A percentile compares a stretch with the other conserved stretches of the same genome.
These are phyloP conservation scores for Syncephalis plumigaleata DNA, from an alignment of 371 early-diverging fungal species.

Conservation along the genomic window DNA sequence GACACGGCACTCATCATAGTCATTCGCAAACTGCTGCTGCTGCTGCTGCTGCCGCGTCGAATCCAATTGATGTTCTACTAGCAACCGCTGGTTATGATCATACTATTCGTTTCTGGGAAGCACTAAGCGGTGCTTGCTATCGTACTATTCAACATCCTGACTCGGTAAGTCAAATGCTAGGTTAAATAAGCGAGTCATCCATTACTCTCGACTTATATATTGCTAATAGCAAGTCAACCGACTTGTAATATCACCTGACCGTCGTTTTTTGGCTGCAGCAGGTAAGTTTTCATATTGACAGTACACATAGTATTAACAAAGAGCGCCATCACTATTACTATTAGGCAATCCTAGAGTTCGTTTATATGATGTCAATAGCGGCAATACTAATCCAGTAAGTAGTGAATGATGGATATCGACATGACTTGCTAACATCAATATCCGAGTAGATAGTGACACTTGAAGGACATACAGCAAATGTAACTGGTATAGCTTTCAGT, in stretches of 20 bases:
- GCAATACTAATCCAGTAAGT: slow-evolving; percentile 58
- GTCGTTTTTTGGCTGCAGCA: slow-evolving; percentile 81
- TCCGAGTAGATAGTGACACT: slow-evolving; percentile 39
- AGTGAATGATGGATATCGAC: background rate
- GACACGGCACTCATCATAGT: no score
- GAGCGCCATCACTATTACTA: background rate
- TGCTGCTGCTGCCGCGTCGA: no score
- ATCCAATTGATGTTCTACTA: slow-evolving; percentile 39
- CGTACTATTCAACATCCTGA: slow-evolving; percentile 90
- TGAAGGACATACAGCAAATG: slow-evolving; percentile 80
- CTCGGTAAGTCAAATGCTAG: slow-evolving; percentile 29
- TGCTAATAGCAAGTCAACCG: slow-evolving; percentile 75
- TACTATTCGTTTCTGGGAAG: slow-evolving; percentile 96
- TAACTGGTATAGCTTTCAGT: slow-evolving; percentile 86
- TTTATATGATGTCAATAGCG: slow-evolving; percentile 67
- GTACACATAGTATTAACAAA: slow-evolving; percentile 1
- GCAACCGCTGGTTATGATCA: slow-evolving; percentile 94
- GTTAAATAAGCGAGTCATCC: background rate
- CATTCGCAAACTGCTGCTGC: no score
- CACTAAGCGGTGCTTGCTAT: slow-evolving; percentile 80
- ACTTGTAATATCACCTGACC: slow-evolving; percentile 85
- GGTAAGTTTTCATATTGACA: slow-evolving; percentile 26
- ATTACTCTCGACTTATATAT: background rate
- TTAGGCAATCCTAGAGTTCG: slow-evolving; percentile 65
- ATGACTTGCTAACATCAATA: background rate